These are phyloP conservation scores for Radiomyces spectabilis DNA, from an alignment of 192 early-diverging fungal species.

Conservation along the genomic window DNA sequence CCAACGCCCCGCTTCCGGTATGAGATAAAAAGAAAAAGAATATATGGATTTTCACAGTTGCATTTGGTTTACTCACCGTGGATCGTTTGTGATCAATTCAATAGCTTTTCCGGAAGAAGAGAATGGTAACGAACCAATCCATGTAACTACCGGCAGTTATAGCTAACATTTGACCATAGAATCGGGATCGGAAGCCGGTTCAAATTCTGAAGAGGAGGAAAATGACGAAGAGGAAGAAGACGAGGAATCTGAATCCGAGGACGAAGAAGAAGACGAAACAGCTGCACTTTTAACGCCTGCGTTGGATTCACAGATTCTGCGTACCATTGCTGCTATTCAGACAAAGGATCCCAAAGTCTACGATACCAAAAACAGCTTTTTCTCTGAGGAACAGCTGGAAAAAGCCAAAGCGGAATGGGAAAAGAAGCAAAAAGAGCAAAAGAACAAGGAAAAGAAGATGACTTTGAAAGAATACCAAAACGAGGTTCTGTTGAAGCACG, in stretches of 20 bases:
- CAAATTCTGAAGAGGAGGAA: constrained; percentile 3
- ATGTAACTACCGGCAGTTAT: too few relatives aligned
- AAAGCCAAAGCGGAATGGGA: constrained; percentile 57
- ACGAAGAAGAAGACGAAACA: constrained; percentile 73
- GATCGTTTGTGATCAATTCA: too few relatives aligned
- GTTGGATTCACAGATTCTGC: constrained; percentile 89
- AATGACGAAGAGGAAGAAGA: neutral
- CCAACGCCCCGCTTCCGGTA: too few relatives aligned
- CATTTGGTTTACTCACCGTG: too few relatives aligned
- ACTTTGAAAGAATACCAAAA: constrained; percentile 85
- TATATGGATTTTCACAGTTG: too few relatives aligned
- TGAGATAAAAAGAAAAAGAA: too few relatives aligned
- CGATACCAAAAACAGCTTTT: constrained; percentile 69
- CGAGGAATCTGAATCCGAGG: constrained; percentile 22
- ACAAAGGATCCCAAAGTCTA: constrained; percentile 78
- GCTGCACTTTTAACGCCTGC: constrained; percentile 82
- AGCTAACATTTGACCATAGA: too few relatives aligned
- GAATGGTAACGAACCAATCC: too few relatives aligned
- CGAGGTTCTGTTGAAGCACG: constrained; percentile 59
- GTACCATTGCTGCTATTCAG: constrained; percentile 77
- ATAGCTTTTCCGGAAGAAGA: too few relatives aligned
- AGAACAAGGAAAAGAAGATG: constrained; percentile 54
- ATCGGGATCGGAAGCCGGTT: too few relatives aligned
- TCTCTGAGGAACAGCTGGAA: constrained; percentile 57
- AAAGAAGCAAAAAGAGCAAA: constrained; percentile 47